These are phyloP conservation scores for Aspergillus conjunctus DNA, from an alignment of 495 filamentous ascomycete species.

Conservation along the genomic window DNA sequence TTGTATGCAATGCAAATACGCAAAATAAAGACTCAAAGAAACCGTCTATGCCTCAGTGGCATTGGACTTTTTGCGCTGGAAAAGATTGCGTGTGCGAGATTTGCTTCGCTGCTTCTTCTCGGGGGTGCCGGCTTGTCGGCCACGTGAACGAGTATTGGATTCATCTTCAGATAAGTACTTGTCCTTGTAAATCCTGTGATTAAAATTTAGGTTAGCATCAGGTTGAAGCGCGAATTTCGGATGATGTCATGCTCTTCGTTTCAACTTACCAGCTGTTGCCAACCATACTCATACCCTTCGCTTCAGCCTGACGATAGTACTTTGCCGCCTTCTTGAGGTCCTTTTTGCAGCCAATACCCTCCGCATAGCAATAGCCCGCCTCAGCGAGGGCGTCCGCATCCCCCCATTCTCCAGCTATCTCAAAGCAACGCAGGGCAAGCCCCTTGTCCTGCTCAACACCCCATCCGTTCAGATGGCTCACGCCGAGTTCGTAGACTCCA, in stretches of 20 bases:
- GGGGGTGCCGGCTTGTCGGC: constrained; percentile 35
- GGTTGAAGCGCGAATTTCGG: background rate
- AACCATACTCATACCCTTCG: constrained; percentile 94
- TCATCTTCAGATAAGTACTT: constrained; percentile 88
- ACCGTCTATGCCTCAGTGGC: constrained; percentile 36
- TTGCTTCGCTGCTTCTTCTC: constrained; percentile 67
- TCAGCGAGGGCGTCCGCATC: constrained; percentile 91
- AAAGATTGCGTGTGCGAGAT: constrained; percentile 66
- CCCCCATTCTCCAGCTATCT: constrained; percentile 96
- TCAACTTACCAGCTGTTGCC: constrained; percentile 89
- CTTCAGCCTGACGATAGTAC: constrained; percentile 87
- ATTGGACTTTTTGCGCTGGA: constrained; percentile 62
- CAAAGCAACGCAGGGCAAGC: constrained; percentile 87
- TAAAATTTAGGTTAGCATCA: constrained; percentile 16
- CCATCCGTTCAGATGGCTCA: constrained; percentile 98
- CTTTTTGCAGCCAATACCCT: constrained; percentile 88
- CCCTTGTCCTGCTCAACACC: constrained; percentile 90
- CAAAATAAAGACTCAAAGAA: constrained; percentile 12
- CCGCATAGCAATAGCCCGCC: constrained; percentile 83
- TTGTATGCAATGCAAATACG: constrained; percentile 18
- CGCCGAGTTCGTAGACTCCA: constrained; percentile 92
- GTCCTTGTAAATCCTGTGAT: constrained; percentile 82
- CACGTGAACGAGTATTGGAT: constrained; percentile 39
- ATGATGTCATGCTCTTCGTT: background rate
- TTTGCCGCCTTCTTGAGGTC: constrained; percentile 91